phyloP scores from a whole-genome alignment of 345 rosid genomes.

The Mercurialis annua region DNA sequence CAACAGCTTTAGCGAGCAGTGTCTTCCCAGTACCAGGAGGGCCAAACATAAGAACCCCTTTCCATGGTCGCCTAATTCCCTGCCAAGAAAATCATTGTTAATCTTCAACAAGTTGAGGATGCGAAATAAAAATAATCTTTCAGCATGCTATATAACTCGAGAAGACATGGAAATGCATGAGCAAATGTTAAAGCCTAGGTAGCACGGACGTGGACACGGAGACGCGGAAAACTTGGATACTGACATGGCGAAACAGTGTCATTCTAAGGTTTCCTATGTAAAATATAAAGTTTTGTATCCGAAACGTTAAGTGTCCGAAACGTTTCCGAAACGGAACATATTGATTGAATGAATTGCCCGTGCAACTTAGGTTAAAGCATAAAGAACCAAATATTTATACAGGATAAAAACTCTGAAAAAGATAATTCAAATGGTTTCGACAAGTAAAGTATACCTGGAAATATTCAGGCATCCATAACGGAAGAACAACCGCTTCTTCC shows the following conservation, averaged over 20 bases:
- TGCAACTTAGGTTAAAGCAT: not conserved
- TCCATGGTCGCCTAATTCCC: conserved; percentile 99
- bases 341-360: too few species aligned
- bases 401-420: not conserved
- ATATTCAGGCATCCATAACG: conserved; percentile 99
- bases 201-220: too few species aligned
- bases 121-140: not conserved
- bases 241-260: too few species aligned
- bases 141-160: conserved; percentile 4
- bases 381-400: not conserved
- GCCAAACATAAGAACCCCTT: conserved; percentile 99
- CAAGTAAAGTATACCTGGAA: conserved; percentile 64
- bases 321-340: too few species aligned
- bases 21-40: conserved; percentile 99
- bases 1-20: conserved; percentile 92
- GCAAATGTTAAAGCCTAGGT: too few species aligned
- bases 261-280: too few species aligned
- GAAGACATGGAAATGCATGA: not conserved
- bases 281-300: too few species aligned
- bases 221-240: too few species aligned
- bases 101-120: not conserved
- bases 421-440: conserved; percentile 15
- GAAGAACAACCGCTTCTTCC: conserved; percentile 99
- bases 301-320: too few species aligned
- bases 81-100: conserved; percentile 26